Base-by-base conservation (phyloP, 371 early-diverging fungal species). In the Apophysomyces variabilis region DNA sequence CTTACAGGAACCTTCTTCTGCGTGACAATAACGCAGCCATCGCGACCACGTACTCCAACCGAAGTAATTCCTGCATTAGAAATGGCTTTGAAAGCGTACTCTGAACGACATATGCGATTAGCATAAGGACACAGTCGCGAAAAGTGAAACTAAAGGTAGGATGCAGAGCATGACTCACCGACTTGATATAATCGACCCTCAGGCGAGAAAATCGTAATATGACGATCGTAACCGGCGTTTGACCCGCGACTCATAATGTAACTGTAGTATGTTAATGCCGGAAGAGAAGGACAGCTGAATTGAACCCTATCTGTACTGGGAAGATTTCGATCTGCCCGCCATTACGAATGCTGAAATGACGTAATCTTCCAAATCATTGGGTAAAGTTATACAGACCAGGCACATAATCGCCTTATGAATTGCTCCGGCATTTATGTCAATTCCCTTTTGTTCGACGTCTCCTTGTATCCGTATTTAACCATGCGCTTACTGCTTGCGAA, bases 161-260 rank as follows among this genome's bases (percentile, higher is more conserved):
- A n/a, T 32, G 38, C 37, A 18, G 7, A 37, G 11, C 3, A 45
- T 9, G 12, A 77, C 89, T 64, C 88, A 96, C 96, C 97, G 67
- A 99, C 98, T 95, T 99, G 99, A 78, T 97, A 99, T 71, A 99
- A 90, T 60, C 98, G 88, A 61, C 99, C 99, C 77, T 99, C 99
- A 43, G 99, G 98, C 16, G 99, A 99, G 74, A 99, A 99, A 82
- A 99, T 93, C 64, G 99, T 97, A 78, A 99, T 97, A 76, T 97
- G 96, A 66, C 98, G 91, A 88, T 99, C 99, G 85, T 97, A 97
- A 70, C 96, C 96, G 66, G 95, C 89, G 72, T 86, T 86, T 62
- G 88, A 85, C 35, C 89, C 87, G 70, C 90, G 88, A 74, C 88
- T 87, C 92, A 92, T 92, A 14, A 36, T 68, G n/a, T 54, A 35